Percentiles rank a stretch among this genome's conserved stretches.
Evolutionary conservation across 176 grass and related monocot species (phyloP).

Genomic region (Carex littledalei): DNA sequence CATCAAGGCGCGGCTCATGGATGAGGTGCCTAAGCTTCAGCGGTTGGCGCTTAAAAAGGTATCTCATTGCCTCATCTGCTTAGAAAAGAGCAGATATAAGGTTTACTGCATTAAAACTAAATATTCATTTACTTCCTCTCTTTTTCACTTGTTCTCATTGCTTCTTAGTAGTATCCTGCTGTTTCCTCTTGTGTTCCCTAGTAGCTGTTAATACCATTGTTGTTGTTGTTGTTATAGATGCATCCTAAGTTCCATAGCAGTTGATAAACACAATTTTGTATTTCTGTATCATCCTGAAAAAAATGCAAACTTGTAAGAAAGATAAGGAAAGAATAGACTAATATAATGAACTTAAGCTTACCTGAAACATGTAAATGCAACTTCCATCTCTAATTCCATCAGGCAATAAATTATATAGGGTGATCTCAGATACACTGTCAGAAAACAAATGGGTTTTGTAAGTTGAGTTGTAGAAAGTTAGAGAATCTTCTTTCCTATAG

Average conservation of each 20-base stretch:
- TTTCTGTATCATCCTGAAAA: neutral
- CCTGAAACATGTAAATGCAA: neutral
- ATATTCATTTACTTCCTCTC: neutral
- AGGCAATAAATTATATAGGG: neutral
- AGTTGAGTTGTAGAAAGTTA: neutral
- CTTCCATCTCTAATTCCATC: neutral
- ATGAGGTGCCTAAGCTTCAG: constrained; percentile 92
- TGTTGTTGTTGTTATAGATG: neutral
- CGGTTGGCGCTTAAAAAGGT: constrained; percentile 93
- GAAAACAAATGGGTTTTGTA: neutral
- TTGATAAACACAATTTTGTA: neutral
- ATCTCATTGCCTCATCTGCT: neutral
- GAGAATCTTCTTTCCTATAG: neutral
- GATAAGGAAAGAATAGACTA: neutral
- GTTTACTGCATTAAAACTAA: neutral
- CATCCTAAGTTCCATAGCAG: neutral
- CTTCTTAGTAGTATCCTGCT: neutral
- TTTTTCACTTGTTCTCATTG: neutral
- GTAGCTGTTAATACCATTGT: neutral
- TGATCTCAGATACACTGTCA: neutral
- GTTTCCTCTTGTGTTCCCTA: neutral
- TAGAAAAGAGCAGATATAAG: neutral
- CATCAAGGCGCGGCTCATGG: constrained; percentile 72
- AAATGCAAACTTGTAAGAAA: neutral
- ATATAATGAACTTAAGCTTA: neutral